Evolutionary conservation across 331 rosid genomes (phyloP).

Genomic region (Phaseolus coccineus): DNA sequence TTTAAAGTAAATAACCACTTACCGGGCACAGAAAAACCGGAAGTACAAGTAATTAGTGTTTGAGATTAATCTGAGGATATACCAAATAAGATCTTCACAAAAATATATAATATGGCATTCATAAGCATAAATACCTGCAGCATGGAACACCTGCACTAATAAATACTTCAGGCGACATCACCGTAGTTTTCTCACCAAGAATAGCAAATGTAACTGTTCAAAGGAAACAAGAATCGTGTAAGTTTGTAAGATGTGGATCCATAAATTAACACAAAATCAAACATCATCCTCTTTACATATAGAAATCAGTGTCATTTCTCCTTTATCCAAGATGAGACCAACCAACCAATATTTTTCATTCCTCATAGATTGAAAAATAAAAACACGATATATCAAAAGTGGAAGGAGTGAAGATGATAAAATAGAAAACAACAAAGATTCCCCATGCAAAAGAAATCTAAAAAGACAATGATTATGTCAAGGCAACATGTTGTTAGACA

Average conservation of each 20-base stretch:
- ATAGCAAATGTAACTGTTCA: conserved; percentile 78
- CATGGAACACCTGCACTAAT: conserved; percentile 87
- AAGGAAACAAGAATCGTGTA: conserved; percentile 34
- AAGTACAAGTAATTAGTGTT: conserved; percentile 4
- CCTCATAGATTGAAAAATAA: conserved; percentile 11
- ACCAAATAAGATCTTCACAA: conserved; percentile 33
- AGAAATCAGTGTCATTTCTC: conserved; percentile 34
- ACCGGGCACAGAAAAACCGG: conserved; percentile 30
- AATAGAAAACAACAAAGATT: conserved; percentile 1
- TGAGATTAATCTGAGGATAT: conserved; percentile 20
- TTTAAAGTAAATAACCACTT: conserved; percentile 31
- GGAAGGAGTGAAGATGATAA: conserved; percentile 19
- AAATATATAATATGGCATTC: conserved; percentile 33
- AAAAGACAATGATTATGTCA: neutral
- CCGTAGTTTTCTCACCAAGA: conserved; percentile 96
- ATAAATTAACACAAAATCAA: conserved; percentile 27
- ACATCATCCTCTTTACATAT: conserved; percentile 22
- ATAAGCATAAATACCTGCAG: conserved; percentile 74
- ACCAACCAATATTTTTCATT: conserved; percentile 20
- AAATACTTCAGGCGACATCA: conserved; percentile 94
- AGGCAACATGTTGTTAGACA: neutral
- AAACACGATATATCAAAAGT: conserved; percentile 27
- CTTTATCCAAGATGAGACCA: conserved; percentile 24
- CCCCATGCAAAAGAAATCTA: conserved; percentile 25
- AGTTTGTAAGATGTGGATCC: conserved; percentile 32